Base-by-base conservation (phyloP, 257 asterid genomes). In the Knoxia roxburghii region DNA sequence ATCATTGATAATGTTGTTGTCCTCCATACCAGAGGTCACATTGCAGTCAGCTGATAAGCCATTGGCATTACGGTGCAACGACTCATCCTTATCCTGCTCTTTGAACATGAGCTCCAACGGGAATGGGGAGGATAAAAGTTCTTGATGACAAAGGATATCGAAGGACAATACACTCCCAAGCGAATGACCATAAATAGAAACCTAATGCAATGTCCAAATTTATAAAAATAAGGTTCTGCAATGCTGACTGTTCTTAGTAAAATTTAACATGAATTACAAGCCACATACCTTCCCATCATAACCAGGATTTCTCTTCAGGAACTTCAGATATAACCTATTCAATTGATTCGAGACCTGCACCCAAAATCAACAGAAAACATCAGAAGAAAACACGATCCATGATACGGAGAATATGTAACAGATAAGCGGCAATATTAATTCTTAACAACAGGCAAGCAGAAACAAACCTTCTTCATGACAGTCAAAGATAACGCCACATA, bases 121-220 rank as follows among this genome's bases (percentile, higher is more conserved):
- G 73, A 86, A 88, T 43, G 96, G 87, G 32, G 97, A 88, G 63
- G 69, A 75, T 61, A 90, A 74, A 63, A 57, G 80, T 70, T 79
- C 87, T 90, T 93, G 99, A 80, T 93, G 99, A 78, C 99, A 93
- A 66, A 93, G 92, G 80, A 93, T 93, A 77, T 93, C 97, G 61
- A 90, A 93, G 21, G 97, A 86, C 70, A 93, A 84, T 69, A 93
- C 97, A 75, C 99, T 93, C 80, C 99, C 99, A 72, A 93, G 79
- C 65, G 99, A 93, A 86, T 93, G 99, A 35, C 92, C 99, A 67
- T 90, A 93, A 65, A 93, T 49, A 33, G 99, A 93, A 78, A 93
- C 89, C 99, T 93, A 76, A 76, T 54, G 62, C 55, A 63, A 68
- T 54, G 57, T 37, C 56, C 52, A n/a, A 58, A 55, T 23, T 10